phyloP scores from a whole-genome alignment of 352 stramenopile genomes.

The Phytophthora cactorum region DNA sequence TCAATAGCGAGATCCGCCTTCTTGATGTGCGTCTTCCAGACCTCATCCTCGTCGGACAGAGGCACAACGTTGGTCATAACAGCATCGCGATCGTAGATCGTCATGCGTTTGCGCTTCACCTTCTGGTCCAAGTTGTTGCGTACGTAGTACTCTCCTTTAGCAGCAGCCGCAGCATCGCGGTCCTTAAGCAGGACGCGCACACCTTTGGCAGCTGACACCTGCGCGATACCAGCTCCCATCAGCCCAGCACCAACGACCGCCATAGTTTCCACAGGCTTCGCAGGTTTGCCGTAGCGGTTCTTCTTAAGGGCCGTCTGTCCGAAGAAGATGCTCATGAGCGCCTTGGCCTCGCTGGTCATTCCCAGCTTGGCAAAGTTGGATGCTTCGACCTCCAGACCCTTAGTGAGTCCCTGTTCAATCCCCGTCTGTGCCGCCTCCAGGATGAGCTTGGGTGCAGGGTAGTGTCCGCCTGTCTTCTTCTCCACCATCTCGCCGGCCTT shows the following conservation, averaged over 20 bases:
- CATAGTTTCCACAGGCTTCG: conserved; percentile 91
- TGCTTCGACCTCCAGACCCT: conserved; percentile 93
- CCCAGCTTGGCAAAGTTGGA: conserved; percentile 97
- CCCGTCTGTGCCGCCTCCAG: conserved; percentile 91
- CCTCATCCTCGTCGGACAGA: conserved; percentile 92
- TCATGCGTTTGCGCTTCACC: conserved; percentile 95
- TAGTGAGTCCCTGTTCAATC: conserved; percentile 78
- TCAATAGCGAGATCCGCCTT: conserved; percentile 98
- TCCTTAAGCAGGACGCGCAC: conserved; percentile 97
- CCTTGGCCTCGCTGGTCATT: conserved; percentile 94
- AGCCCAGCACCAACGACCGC: conserved; percentile 97
- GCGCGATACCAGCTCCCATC: conserved; percentile 98
- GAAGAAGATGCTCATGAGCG: conserved; percentile 98
- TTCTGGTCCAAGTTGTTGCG: conserved; percentile 95
- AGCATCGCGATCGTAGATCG: conserved; percentile 87
- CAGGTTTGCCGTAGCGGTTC: conserved; percentile 93
- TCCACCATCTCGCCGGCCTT: conserved; percentile 96
- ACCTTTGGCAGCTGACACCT: conserved; percentile 95
- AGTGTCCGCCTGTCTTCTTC: conserved; percentile 98
- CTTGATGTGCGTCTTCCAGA: conserved; percentile 93
- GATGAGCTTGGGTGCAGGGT: conserved; percentile 96
- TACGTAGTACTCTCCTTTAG: conserved; percentile 93
- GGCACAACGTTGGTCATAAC: conserved; percentile 93
- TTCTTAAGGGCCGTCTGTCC: conserved; percentile 98
- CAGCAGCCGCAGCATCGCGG: conserved; percentile 86